Conservation (phyloP, 805 yeast genomes). For the Wickerhamiella parazyma region DNA sequence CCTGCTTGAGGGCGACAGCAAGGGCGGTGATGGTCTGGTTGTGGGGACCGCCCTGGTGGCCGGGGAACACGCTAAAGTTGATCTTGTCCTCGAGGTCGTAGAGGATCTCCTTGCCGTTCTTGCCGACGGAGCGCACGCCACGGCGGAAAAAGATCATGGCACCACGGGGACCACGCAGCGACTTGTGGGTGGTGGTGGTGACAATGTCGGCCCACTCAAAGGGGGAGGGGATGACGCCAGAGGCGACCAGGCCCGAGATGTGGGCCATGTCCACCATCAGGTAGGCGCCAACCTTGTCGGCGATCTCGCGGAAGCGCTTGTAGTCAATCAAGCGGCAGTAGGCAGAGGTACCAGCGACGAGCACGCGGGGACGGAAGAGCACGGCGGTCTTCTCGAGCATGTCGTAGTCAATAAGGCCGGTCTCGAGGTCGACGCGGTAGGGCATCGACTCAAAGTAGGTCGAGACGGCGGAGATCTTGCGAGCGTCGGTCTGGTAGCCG, state of each 20-base stretch:
- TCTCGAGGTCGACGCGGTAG: constrained; percentile 79
- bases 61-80: constrained; percentile 98
- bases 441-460: constrained; percentile 98
- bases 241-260: constrained; percentile 89
- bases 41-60: constrained; percentile 99
- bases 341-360: constrained; percentile 97
- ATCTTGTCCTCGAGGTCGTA: constrained; percentile 91
- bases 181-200: constrained; percentile 97
- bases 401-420: constrained; percentile 94
- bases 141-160: constrained; percentile 98
- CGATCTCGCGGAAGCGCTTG: constrained; percentile 90
- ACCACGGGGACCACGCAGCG: constrained; percentile 98
- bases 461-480: constrained; percentile 90
- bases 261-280: constrained; percentile 97
- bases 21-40: constrained; percentile 97
- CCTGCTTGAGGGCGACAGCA: constrained; percentile 94
- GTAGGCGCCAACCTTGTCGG: constrained; percentile 95
- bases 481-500: constrained; percentile 90
- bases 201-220: constrained; percentile 95
- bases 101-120: constrained; percentile 80
- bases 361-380: constrained; percentile 87
- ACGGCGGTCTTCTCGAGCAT: constrained; percentile 82
- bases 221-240: constrained; percentile 91
- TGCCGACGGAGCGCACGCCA: constrained; percentile 78
- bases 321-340: constrained; percentile 94